A percentile compares a stretch with the other conserved stretches of the same genome.
phyloP scores from a whole-genome alignment of 441 rosid genomes.

The Kokia cookei region DNA sequence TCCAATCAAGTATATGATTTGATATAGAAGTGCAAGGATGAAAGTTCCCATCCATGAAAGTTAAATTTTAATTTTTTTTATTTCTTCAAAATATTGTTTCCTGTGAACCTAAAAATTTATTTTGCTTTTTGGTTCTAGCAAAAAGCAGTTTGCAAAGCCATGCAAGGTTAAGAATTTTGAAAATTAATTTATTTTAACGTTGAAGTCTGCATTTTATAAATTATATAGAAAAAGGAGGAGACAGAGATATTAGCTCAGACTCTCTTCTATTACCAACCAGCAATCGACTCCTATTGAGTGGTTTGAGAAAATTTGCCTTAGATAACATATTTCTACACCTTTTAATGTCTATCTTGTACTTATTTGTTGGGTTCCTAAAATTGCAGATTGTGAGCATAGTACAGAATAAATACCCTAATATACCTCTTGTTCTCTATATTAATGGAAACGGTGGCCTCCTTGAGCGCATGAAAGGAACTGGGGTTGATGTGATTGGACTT shows the following conservation, averaged over 20 bases:
- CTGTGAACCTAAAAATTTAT: neutral
- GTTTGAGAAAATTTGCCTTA: neutral
- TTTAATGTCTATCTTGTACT: neutral
- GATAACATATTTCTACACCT: neutral
- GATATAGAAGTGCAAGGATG: neutral
- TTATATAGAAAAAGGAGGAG: neutral
- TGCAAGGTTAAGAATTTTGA: neutral
- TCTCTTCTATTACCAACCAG: neutral
- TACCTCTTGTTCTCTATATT: slow-evolving; percentile 79
- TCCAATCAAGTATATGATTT: neutral
- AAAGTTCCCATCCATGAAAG: neutral
- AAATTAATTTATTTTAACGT: neutral
- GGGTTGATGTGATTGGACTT: slow-evolving; percentile 92
- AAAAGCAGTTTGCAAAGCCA: neutral
- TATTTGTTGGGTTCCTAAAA: slow-evolving; percentile 4
- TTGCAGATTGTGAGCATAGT: slow-evolving; percentile 60
- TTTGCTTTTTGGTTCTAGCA: neutral
- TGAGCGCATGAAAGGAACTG: slow-evolving; percentile 82
- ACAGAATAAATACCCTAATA: slow-evolving; percentile 63
- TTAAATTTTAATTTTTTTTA: neutral
- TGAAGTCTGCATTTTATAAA: neutral
- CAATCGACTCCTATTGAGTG: neutral
- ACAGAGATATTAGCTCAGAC: neutral
- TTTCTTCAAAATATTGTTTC: neutral
- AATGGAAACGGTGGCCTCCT: slow-evolving; percentile 93